Percentiles rank a stretch among this genome's conserved stretches.
Conservation (phyloP, 164 flowering plant genomes). For the Vitis riparia region DNA sequence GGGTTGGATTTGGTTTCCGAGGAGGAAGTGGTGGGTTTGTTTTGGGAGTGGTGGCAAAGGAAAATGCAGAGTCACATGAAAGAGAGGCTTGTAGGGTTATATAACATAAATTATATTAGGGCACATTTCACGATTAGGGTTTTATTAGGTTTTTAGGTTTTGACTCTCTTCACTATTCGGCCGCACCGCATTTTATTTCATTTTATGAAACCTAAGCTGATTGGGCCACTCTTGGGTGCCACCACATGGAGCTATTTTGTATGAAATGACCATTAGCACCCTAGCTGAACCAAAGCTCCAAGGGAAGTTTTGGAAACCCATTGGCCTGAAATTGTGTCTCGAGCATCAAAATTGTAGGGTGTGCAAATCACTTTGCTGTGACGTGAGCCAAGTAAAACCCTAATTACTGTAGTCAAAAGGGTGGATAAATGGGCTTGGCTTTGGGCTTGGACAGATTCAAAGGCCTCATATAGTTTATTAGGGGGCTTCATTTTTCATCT, state of each 20-base stretch:
- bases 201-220: background rate
- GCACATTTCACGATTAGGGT: slow-evolving; percentile 40
- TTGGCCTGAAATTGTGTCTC: background rate
- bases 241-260: background rate
- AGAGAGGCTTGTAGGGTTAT: slow-evolving; percentile 12
- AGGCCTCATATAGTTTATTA: too few relatives aligned
- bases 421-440: slow-evolving; percentile 8
- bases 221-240: background rate
- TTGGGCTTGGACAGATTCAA: too few relatives aligned
- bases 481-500: too few relatives aligned
- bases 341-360: too few relatives aligned
- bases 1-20: slow-evolving; percentile 45
- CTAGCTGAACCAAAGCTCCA: background rate
- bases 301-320: background rate
- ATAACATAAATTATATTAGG: slow-evolving; percentile 17
- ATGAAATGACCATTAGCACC: background rate
- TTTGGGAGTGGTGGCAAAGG: slow-evolving; percentile 58
- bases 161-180: slow-evolving; percentile 23
- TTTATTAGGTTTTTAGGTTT: slow-evolving; percentile 30
- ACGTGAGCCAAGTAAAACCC: slow-evolving; percentile 3
- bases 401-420: slow-evolving; percentile 14
- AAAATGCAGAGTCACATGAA: slow-evolving; percentile 32
- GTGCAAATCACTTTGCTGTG: too few relatives aligned
- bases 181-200: slow-evolving; percentile 1
- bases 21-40: slow-evolving; percentile 66